Evolutionary conservation across 306 rosid species (phyloP).

Genomic region (Ochetophila trinervis): DNA sequence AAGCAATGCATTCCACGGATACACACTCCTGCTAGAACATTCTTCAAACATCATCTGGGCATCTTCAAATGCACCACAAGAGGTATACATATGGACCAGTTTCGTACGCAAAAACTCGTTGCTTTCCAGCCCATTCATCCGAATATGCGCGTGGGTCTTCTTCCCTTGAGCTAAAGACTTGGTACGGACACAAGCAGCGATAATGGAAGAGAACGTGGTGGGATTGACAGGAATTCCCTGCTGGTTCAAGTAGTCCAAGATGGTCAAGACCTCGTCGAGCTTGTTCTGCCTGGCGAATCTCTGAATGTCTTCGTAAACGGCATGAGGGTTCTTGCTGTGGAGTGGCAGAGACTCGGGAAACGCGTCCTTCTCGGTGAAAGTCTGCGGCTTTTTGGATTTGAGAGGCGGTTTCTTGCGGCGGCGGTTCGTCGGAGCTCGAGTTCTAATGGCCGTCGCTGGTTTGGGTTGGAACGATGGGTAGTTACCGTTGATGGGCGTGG

Average conservation of each 20-base stretch:
- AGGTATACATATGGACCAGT: slow-evolving; percentile 52
- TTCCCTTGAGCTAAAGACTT: slow-evolving; percentile 40
- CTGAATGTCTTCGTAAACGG: slow-evolving; percentile 55
- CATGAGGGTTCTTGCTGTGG: slow-evolving; percentile 59
- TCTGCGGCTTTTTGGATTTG: slow-evolving; percentile 8
- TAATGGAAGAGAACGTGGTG: slow-evolving; percentile 63
- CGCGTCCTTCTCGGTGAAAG: slow-evolving; percentile 45
- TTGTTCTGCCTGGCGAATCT: slow-evolving; percentile 47
- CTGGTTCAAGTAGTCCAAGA: slow-evolving; percentile 65
- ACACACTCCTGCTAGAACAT: slow-evolving; percentile 43
- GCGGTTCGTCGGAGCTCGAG: background rate
- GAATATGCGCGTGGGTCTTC: slow-evolving; percentile 45
- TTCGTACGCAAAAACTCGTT: slow-evolving; percentile 51
- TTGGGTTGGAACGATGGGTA: slow-evolving; percentile 19
- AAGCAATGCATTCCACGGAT: slow-evolving; percentile 72
- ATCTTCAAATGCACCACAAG: slow-evolving; percentile 53
- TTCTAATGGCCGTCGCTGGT: slow-evolving; percentile 21
- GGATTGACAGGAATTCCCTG: slow-evolving; percentile 59
- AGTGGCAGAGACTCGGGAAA: slow-evolving; percentile 72
- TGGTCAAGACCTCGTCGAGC: slow-evolving; percentile 48
- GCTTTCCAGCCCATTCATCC: slow-evolving; percentile 54
- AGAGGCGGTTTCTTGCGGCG: slow-evolving; percentile 4
- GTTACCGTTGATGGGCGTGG: slow-evolving; percentile 7
- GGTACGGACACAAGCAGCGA: slow-evolving; percentile 56
- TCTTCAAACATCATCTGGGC: slow-evolving; percentile 53